Evolutionary conservation across 2,329 filamentous ascomycete species (phyloP), one percentile per base, ranked within the genome.

Genomic region (Torrubiellomyces zombiae): DNA sequence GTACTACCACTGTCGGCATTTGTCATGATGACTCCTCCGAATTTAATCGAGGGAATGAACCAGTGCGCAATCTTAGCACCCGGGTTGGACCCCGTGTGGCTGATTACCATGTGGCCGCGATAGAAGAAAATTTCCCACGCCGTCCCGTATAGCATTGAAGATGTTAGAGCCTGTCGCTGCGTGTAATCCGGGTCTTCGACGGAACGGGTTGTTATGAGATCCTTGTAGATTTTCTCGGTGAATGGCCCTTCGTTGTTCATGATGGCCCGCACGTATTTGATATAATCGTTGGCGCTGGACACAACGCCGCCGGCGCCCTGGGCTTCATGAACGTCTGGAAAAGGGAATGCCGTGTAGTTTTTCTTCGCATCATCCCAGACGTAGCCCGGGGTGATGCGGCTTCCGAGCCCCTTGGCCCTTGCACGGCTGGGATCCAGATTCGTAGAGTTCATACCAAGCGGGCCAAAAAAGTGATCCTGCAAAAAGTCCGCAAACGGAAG

Each of bases 271-370:
- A 43, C 28, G 25, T 30, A 43, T 24, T 32, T 38, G 28, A 38
- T 31, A 16, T 36, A 36, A 17, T 44, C 40, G 8, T 31, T 36
- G 8, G 28, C 35, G 7, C 33, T 42, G 0, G 40, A 28, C 12
- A 42, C 23, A 3, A 43, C 25, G 3, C 38, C 41, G 6, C 40
- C 40, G 1, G 40, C 40, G 2, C 40, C 40, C 20, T 43, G 33
- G 1, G 32, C 35, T 25, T 44, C 40, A 1, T 32, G 37, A 6
- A 30, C 33, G 14, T 36, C 18, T 5, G 11, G 23, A 10, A 24
- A 18, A 18, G 30, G 10, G 14, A 24, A 15, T 9, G 8, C 7
- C 16, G 22, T 13, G 21, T 23, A 27, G 7, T 10, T 4, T 7
- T 23, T 11, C 6, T n/a, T 14, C 9, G 16, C 20, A 13, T 26